Conservation (phyloP, 768 basidiomycete species). For the Tephrocybe sp. region DNA sequence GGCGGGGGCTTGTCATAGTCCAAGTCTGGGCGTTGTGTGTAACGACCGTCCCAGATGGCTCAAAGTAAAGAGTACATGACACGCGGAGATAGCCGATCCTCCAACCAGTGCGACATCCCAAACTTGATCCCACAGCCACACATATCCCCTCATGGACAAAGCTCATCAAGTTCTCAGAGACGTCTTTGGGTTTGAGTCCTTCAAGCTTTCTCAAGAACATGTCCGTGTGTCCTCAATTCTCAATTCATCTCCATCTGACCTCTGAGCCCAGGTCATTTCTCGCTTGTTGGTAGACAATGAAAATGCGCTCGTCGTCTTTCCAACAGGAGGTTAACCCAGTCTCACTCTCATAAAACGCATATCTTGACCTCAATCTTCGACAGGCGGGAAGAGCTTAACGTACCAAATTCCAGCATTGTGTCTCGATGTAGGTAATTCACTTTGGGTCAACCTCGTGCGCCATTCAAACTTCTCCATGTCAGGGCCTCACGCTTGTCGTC, state of each 20-base stretch:
- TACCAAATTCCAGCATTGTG: conserved; percentile 18
- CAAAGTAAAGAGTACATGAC: not conserved
- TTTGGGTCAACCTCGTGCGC: no score
- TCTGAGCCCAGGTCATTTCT: conserved; percentile 7
- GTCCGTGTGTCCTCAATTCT: no score
- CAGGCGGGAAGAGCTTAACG: conserved; percentile 20
- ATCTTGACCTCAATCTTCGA: conserved; percentile 22
- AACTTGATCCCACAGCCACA: not conserved
- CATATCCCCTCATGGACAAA: conserved; percentile 8
- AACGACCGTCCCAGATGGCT: conserved; percentile 1
- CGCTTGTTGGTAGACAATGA: conserved; percentile 13
- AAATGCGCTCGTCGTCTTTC: conserved; percentile 15
- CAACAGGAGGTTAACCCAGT: conserved; percentile 16
- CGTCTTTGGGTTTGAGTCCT: conserved; percentile 11
- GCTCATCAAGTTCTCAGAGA: conserved; percentile 13
- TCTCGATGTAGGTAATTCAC: conserved; percentile 10
- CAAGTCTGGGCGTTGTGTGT: not conserved
- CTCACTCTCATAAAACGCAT: not conserved
- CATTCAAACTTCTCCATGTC: not conserved
- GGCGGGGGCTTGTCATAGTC: conserved; percentile 13
- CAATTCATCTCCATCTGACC: not conserved
- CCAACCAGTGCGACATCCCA: not conserved
- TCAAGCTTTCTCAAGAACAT: conserved; percentile 10
- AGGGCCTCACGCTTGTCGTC: conserved; percentile 15
- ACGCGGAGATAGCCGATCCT: conserved; percentile 16